A percentile compares a stretch with the other conserved stretches of the same genome.
Evolutionary conservation across 2,329 filamentous ascomycete genomes (phyloP).

Genomic region (Neonectria magnoliae): DNA sequence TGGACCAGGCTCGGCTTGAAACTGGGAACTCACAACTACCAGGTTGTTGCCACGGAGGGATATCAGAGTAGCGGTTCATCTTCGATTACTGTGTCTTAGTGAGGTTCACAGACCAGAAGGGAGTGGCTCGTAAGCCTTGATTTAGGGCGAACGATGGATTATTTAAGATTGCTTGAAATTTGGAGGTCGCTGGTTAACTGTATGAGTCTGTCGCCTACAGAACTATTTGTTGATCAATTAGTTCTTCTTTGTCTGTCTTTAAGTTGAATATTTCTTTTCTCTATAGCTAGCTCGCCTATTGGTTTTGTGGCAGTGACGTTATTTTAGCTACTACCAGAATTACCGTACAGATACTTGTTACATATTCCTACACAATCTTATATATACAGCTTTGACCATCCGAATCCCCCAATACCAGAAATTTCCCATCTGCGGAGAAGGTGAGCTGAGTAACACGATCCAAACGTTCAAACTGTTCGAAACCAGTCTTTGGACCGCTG

Average conservation of each 20-base stretch:
- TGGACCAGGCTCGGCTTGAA: conserved; percentile 60
- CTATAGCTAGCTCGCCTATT: background rate
- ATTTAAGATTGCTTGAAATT: background rate
- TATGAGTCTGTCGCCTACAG: background rate
- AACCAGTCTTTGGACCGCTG: conserved; percentile 36
- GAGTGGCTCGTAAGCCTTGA: background rate
- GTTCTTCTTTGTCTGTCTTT: background rate
- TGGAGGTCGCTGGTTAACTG: background rate
- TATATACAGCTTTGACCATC: conserved; percentile 50
- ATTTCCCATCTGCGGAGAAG: conserved; percentile 51
- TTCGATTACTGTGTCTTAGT: conserved; percentile 53
- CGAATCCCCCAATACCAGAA: conserved; percentile 48
- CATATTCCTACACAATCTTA: conserved; percentile 40
- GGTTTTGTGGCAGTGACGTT: background rate
- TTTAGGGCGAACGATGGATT: no score
- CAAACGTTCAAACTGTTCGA: conserved; percentile 48
- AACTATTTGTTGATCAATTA: background rate
- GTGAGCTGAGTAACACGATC: conserved; percentile 49
- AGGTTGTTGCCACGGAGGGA: conserved; percentile 65
- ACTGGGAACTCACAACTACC: conserved; percentile 61
- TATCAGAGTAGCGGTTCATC: conserved; percentile 61
- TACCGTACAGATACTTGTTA: background rate
- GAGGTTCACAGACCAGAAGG: background rate
- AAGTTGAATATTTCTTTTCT: background rate
- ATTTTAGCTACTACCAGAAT: background rate